A percentile compares a stretch with the other conserved stretches of the same genome.
Evolutionary conservation across 768 basidiomycete genomes (phyloP).

Genomic region (Lepiota brunneoincarnata): DNA sequence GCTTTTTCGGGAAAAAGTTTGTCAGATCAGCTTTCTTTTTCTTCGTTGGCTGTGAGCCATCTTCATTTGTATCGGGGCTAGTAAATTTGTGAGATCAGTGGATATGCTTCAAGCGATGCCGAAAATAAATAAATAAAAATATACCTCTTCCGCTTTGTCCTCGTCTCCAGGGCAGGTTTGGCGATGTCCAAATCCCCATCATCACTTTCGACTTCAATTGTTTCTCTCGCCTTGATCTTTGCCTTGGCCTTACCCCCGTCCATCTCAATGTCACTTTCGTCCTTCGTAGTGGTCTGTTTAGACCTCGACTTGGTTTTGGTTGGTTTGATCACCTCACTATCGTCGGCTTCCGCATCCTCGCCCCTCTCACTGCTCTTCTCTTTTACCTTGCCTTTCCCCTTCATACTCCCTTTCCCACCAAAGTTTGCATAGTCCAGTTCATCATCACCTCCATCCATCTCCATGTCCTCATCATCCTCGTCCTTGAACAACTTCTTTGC

Average conservation of each 20-base stretch:
- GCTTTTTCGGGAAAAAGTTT: slow-evolving; percentile 57
- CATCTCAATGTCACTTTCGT: slow-evolving; percentile 7
- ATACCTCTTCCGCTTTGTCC: slow-evolving; percentile 71
- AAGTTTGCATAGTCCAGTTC: slow-evolving; percentile 5
- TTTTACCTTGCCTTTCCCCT: neutral
- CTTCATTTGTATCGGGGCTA: slow-evolving; percentile 29
- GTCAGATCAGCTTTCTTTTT: slow-evolving; percentile 49
- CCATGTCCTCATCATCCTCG: slow-evolving; percentile 11
- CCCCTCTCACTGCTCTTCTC: slow-evolving; percentile 19
- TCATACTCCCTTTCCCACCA: neutral
- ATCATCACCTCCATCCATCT: neutral
- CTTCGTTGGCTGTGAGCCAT: slow-evolving; percentile 45
- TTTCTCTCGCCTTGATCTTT: slow-evolving; percentile 15
- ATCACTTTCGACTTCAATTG: slow-evolving; percentile 13
- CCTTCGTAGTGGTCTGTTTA: neutral
- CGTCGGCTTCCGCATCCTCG: slow-evolving; percentile 17
- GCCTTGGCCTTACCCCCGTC: neutral
- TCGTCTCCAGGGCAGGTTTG: slow-evolving; percentile 4
- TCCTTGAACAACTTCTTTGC: slow-evolving; percentile 19
- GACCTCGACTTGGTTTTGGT: slow-evolving; percentile 6
- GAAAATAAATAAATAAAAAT: slow-evolving; percentile 31
- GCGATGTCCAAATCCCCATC: slow-evolving; percentile 15
- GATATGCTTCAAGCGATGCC: slow-evolving; percentile 9
- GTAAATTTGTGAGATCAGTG: neutral
- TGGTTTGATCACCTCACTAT: slow-evolving; percentile 9